Base-by-base conservation (phyloP, 768 basidiomycete species). In the Mycena kentingensis region DNA sequence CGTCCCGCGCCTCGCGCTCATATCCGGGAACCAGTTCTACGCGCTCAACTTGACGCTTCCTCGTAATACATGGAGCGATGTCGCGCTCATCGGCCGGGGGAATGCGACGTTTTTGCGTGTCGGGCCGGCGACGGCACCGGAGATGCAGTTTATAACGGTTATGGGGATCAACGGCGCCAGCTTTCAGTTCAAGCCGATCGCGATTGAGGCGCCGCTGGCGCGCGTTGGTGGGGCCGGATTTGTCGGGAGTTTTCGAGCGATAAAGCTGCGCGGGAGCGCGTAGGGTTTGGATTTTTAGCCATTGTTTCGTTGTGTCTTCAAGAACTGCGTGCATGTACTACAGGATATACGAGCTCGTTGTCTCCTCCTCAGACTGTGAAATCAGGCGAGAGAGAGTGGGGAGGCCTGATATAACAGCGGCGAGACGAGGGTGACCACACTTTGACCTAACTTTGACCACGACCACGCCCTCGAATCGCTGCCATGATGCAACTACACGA, bases 401-500 rank as follows among this genome's bases (percentile, higher is more conserved):
- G n/a, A n/a, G n/a, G n/a, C n/a, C n/a, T n/a, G n/a, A n/a, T n/a
- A n/a, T n/a, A n/a, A n/a, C n/a, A n/a, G n/a, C n/a, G n/a, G n/a
- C n/a, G n/a, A n/a, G n/a, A n/a, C n/a, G n/a, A n/a, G n/a, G n/a
- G n/a, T n/a, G n/a, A n/a, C n/a, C n/a, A n/a, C n/a, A n/a, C n/a
- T n/a, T n/a, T n/a, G n/a, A n/a, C n/a, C n/a, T n/a, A n/a, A n/a
- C n/a, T n/a, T n/a, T n/a, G n/a, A n/a, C n/a, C n/a, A n/a, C n/a
- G n/a, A n/a, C n/a, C n/a, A n/a, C n/a, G n/a, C n/a, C n/a, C n/a
- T n/a, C n/a, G n/a, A n/a, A n/a, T n/a, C n/a, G n/a, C n/a, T n/a
- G n/a, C n/a, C n/a, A n/a, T n/a, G n/a, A 55, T 55, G 26, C 31
- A 63, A 11, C 36, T 46, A 58, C 34, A 68, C 64, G 51, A 26